These are phyloP conservation scores for Candida alai DNA, from an alignment of 805 yeast species.

Conservation along the genomic window DNA sequence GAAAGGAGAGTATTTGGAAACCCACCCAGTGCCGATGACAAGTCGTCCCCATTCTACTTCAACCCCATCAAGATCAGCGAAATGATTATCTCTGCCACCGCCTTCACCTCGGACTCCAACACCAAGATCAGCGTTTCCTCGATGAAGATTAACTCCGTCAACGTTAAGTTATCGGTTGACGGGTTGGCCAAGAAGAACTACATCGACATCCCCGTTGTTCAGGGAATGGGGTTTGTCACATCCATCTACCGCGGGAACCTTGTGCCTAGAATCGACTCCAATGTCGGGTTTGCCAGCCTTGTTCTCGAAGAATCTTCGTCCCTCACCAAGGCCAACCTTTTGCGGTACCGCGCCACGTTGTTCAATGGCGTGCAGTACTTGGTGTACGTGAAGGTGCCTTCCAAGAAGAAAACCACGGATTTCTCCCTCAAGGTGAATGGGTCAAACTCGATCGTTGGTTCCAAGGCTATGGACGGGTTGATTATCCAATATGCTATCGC, in stretches of 20 bases:
- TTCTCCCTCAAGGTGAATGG: constrained; percentile 26
- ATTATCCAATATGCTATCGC: constrained; percentile 35
- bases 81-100: constrained; percentile 50
- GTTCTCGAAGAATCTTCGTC: constrained; percentile 10
- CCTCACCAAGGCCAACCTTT: constrained; percentile 13
- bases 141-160: constrained; percentile 49
- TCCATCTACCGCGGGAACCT: constrained; percentile 47
- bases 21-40: constrained; percentile 41
- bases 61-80: constrained; percentile 58
- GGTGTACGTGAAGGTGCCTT: constrained; percentile 14
- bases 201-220: constrained; percentile 56
- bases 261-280: constrained; percentile 51
- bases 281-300: constrained; percentile 31
- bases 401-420: constrained; percentile 29
- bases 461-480: constrained; percentile 42
- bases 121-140: constrained; percentile 43
- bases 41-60: constrained; percentile 45
- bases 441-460: constrained; percentile 42
- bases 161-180: constrained; percentile 30
- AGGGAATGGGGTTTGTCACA: constrained; percentile 78
- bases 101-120: constrained; percentile 30
- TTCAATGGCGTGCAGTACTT: constrained; percentile 14
- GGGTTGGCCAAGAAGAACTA: constrained; percentile 31
- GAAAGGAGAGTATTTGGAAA: constrained; percentile 45
- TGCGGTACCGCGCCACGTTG: constrained; percentile 14